Evolutionary conservation across 306 rosid species (phyloP), one percentile per base, ranked within the genome.

Genomic region (Canavalia ensiformis): DNA sequence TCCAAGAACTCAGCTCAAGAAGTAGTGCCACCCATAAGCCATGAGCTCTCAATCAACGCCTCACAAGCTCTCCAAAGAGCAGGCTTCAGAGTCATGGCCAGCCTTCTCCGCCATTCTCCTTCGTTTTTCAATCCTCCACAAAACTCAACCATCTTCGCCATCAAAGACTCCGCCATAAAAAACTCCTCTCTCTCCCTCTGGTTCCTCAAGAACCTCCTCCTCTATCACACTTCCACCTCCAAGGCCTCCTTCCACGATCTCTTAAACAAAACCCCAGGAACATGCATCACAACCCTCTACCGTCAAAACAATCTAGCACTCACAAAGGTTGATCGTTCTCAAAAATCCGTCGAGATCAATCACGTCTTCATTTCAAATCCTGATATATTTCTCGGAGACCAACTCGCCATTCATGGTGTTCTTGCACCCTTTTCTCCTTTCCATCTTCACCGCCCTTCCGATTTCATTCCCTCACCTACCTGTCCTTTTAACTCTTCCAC

Each of bases 391-490:
- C 84, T 90, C 2, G 88, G 60, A 1, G 85, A 79, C 1, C 49
- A 87, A 12, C 46, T 94, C 10, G 85, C 83, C 1, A 76, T 92
- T 30, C 97, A 94, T 8, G 97, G 94, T 1, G 97, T 94, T 84
- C 80, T 81, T 60, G 82, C 75, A 3, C 97, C 92, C 0, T 94
- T 92, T 57, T 83, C 86, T 9, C 70, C 92, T 2, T 7, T 89
- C 3, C 83, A 60, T 47, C 89, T 82, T 6, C 81, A 63, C 3
- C 86, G 84, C 77, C 56, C 75, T 1, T 34, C 18, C 71, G 79
- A 88, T 59, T 57, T 50, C 59, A 80, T 89, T 55, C 88, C 49
- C 10, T 59, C 93, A 0, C 68, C 89, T 1, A 4, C 68, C 2
- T 88, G 97, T 35, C 74, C 47, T 25, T 42, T 25, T 59, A 84